Base-by-base conservation (phyloP, 2,329 filamentous ascomycete species). In the Parasarocladium wereldwijsianum region DNA sequence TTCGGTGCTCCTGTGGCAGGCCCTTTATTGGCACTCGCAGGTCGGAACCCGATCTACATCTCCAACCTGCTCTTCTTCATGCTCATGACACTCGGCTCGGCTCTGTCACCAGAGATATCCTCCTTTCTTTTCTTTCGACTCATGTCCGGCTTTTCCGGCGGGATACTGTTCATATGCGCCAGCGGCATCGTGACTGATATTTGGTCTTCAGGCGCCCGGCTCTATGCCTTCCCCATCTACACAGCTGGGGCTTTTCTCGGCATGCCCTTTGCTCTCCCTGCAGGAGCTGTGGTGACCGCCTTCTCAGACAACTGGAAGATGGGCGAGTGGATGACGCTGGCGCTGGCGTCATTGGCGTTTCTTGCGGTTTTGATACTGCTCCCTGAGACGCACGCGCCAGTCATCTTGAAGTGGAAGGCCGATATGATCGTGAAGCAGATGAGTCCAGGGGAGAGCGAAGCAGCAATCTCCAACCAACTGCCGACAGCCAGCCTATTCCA, bases 121-220 rank as follows among this genome's bases (percentile, higher is more conserved):
- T 70, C 69, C 1, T 47, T 80, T 16, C 57, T 76, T 47, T 49
- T 72, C 21, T 70, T 66, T 8, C 58, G 72, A 6, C 76, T 77
- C 46, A 67, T 73, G 35, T 55, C 60, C 4, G 70, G 65, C 0
- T 59, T 72, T 33, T 72, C 73, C 40, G 67, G 63, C 9, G 63
- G 62, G 0, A 69, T 70, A 0, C 70, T 73, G 1, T 58, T 80
- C 9, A 76, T 69, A 7, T 73, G 74, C 41, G 74, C 70, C 0
- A 71, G 71, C 8, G 73, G 72, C 16, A 73, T 77, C 0, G 44
- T 79, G 7, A 66, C 64, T 17, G 75, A 79, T 48, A 58, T 79
- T 12, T 30, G 28, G 28, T 17, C 5, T 12, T 15, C 28, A n/a
- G 11, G 17, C 20, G 28, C 23, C 11, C 28, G 24, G 28, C 28